Evolutionary conservation across 2,329 filamentous ascomycete genomes (phyloP), one percentile per base, ranked within the genome.

Genomic region (Cladosporium phlei): DNA sequence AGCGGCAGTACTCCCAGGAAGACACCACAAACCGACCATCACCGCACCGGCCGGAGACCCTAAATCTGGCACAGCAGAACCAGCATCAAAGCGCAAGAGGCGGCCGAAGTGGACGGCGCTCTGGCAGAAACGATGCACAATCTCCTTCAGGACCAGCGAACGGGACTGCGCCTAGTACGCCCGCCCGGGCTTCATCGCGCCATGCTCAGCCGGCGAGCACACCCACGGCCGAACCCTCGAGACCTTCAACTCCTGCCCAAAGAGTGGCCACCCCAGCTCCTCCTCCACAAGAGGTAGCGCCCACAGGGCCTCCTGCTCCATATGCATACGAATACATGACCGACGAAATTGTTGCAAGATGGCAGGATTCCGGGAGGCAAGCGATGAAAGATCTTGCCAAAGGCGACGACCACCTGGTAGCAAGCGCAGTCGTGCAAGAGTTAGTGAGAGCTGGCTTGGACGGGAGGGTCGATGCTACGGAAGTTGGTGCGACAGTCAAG

Each of bases 351-450:
- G 65, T 93, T 40, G 69, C 74, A 24, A 68, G 72, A 22, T 97
- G 93, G 93, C 68, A 74, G 29, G 72, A 76, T 25, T 74, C 70
- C 35, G 87, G 86, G 22, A 83, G 82, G 47, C 75, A 83, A 51
- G 77, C 80, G 20, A 71, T 95, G 10, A 68, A 91, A 16, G 75
- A 80, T 17, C 75, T 79, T 56, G 85, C 83, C 19, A 65, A 77
- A 33, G 74, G 82, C 55, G 78, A 85, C 54, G 80, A 86, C 6
- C 9, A 21, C 20, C 73, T 83, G 35, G 79, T 81, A 48, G 70
- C 95, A 28, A 82, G 83, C 22, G 77, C 77, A 11, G 71, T 95
- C 17, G 88, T 90, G 56, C 88, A 95, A 68, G 93, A 98, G 64
- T 78, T 96, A 28, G 78, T 93, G 27, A 82, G 84, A 51, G 82